These are phyloP conservation scores for Symbiodinium natans DNA, from an alignment of 73 alveolate species.

Conservation along the genomic window DNA sequence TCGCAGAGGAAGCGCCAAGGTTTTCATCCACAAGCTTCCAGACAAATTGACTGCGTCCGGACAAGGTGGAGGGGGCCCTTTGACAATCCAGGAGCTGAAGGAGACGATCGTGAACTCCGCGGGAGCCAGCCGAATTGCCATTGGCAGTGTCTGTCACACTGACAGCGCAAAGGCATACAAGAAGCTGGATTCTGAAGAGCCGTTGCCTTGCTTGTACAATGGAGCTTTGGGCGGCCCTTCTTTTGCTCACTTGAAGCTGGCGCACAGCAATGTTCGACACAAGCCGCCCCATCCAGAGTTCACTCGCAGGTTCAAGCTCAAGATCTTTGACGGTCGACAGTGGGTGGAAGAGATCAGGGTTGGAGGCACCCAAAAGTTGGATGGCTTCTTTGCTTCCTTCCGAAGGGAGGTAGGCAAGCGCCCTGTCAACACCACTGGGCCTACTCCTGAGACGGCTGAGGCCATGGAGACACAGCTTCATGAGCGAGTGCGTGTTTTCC, in stretches of 20 bases:
- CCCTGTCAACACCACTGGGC: neutral
- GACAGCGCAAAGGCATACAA: slow-evolving; percentile 13
- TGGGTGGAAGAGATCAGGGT: neutral
- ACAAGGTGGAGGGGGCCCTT: neutral
- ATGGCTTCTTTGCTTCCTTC: neutral
- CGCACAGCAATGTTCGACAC: neutral
- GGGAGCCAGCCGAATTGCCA: neutral
- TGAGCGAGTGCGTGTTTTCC: neutral
- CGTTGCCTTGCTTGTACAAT: neutral
- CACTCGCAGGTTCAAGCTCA: neutral
- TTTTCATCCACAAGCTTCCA: neutral
- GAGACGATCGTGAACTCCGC: neutral
- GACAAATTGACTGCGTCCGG: neutral
- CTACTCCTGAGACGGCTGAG: neutral
- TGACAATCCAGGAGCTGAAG: neutral
- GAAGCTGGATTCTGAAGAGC: neutral
- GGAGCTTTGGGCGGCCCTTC: neutral
- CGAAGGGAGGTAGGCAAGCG: neutral
- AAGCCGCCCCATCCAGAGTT: slow-evolving; percentile 1
- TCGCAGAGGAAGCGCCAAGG: neutral
- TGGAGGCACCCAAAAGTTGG: neutral
- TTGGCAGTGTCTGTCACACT: neutral
- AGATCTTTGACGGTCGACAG: neutral
- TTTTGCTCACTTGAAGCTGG: neutral
- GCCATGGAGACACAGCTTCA: neutral